Evolutionary conservation across 1,284 basidiomycete genomes (phyloP), one percentile per base, ranked within the genome.

Genomic region (Tremellales sp.): DNA sequence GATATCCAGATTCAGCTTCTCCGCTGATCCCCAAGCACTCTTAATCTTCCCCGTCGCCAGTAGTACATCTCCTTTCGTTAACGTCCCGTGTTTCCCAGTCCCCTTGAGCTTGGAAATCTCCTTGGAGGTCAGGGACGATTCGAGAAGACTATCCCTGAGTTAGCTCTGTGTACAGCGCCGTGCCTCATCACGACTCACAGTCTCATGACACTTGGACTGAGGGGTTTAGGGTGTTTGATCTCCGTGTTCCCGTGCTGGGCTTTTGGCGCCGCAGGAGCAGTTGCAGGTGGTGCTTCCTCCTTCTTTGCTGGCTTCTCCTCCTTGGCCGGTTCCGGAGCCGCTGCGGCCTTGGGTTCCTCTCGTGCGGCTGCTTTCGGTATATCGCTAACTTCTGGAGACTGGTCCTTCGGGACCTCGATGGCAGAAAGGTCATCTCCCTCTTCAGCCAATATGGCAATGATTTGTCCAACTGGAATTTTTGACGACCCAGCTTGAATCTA

Each of bases 341-440:
- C 40, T 25, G 14, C 19, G 28, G 38, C 31, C 28, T 47, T 42
- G 24, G 35, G 32, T 28, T 24, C 28, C 31, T 51, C 29, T 19
- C 31, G 27, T 40, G 43, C 16, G 24, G 36, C n/a, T 26, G 27
- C 32, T 16, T 43, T 28, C 12, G 45, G 24, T 19, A 36, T 32
- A 21, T 41, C 45, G 47, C 38, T 40, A 28, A 19, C 46, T 41
- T 77, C 74, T 14, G 86, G 57, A 9, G 79, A 69, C 61, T 85
- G 82, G 14, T 81, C 77, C 16, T 40, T 53, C 12, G 70, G 86
- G 8, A 80, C 75, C 61, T 92, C 80, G 31, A 92, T 80, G 62
- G 86, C 86, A 48, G 87, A 84, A 47, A 97, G 83, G 68, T 97
- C 87, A 70, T 97, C 94, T 3, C 93, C 93, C 71, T 97, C 90